A percentile compares a stretch with the other conserved stretches of the same genome.
Evolutionary conservation across 1,139 yeast genomes (phyloP).

Genomic region (Saccharomycopsis phalli): DNA sequence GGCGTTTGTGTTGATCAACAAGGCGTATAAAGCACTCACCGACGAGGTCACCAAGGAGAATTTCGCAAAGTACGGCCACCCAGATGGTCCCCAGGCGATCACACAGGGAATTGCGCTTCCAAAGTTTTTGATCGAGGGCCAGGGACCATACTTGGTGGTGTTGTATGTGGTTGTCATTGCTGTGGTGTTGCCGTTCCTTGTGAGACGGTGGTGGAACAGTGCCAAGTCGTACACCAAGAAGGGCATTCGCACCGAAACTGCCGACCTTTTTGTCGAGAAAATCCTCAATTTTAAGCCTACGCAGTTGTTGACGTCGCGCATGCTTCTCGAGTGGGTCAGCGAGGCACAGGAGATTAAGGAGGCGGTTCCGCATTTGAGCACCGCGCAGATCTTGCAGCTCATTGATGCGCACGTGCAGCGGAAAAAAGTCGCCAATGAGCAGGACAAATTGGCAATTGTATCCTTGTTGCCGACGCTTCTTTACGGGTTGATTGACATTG

Average conservation of each 20-base stretch:
- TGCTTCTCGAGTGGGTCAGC: conserved; percentile 53
- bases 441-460: conserved; percentile 46
- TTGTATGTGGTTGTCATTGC: conserved; percentile 69
- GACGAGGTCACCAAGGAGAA: conserved; percentile 82
- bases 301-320: conserved; percentile 49
- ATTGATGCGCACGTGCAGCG: conserved; percentile 54
- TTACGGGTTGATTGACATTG: conserved; percentile 70
- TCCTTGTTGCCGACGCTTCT: conserved; percentile 59
- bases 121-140: conserved; percentile 79
- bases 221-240: conserved; percentile 74
- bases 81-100: conserved; percentile 95
- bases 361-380: conserved; percentile 30
- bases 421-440: conserved; percentile 30
- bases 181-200: conserved; percentile 66
- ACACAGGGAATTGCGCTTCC: conserved; percentile 97
- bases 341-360: conserved; percentile 54
- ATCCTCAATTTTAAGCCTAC: conserved; percentile 72
- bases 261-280: conserved; percentile 57
- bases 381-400: conserved; percentile 40
- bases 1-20: conserved; percentile 70
- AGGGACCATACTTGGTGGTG: conserved; percentile 57
- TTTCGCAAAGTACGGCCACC: conserved; percentile 84
- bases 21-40: conserved; percentile 91
- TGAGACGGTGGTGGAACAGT: conserved; percentile 84
- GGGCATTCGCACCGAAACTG: conserved; percentile 78